Evolutionary conservation across 176 grass and related monocot species (phyloP).

Genomic region (Juncus effusus): DNA sequence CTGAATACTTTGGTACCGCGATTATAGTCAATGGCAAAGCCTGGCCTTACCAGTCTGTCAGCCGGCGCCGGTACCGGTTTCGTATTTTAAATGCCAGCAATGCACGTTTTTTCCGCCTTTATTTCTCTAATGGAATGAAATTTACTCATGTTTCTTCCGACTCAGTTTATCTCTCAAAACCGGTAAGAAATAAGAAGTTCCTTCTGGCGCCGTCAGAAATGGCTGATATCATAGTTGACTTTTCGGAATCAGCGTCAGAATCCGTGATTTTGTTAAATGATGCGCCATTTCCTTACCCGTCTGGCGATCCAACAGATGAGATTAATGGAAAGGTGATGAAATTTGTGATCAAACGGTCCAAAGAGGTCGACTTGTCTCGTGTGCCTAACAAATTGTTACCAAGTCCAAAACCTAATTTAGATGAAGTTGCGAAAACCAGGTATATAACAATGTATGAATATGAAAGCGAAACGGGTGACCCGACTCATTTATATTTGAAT

Average conservation of each 20-base stretch:
- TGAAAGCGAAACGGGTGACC: conserved; percentile 49
- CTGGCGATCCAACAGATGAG: conserved; percentile 56
- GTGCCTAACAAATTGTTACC: conserved; percentile 40
- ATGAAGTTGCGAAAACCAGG: conserved; percentile 24
- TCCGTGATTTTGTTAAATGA: conserved; percentile 41
- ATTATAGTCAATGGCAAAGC: conserved; percentile 56
- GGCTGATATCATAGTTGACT: conserved; percentile 46
- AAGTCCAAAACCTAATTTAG: conserved; percentile 25
- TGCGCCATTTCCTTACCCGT: conserved; percentile 65
- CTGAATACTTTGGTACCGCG: conserved; percentile 50
- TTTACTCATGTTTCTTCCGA: conserved; percentile 55
- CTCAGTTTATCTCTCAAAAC: conserved; percentile 48
- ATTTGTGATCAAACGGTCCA: conserved; percentile 39
- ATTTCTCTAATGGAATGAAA: conserved; percentile 35
- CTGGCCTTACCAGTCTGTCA: conserved; percentile 42
- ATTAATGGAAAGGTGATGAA: conserved; percentile 65
- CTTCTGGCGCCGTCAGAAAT: conserved; percentile 53
- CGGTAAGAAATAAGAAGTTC: conserved; percentile 31
- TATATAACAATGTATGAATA: conserved; percentile 87
- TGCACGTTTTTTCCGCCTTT: conserved; percentile 58
- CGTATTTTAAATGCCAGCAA: conserved; percentile 81
- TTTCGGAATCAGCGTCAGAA: conserved; percentile 8
- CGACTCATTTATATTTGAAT: conserved; percentile 91
- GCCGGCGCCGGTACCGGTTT: conserved; percentile 46
- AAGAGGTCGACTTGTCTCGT: conserved; percentile 32